Base-by-base conservation (phyloP, 176 grass and related monocot species). In the Poa annua region DNA sequence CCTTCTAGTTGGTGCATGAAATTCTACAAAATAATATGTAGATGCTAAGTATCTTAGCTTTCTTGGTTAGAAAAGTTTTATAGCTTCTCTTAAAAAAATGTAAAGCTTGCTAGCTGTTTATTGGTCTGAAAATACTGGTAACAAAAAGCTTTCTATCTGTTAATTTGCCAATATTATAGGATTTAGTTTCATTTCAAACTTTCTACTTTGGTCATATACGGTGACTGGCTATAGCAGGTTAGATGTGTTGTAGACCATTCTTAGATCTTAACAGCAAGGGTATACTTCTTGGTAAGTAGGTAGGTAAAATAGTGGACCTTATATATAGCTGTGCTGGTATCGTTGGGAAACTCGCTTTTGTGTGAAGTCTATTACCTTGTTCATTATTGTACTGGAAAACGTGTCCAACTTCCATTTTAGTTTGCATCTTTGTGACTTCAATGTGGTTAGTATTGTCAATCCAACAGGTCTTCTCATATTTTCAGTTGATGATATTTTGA, bases 141-240 rank as follows among this genome's bases (percentile, higher is more conserved):
- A 25, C 1, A 2, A 47, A 71, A 71, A 25, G 2, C 39, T 71
- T 21, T 6, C 68, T 71, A 71, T 4, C 39, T 45, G 20, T 71
- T 71, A 41, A n/a, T 39, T 45, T 71, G 21, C 39, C n/a, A 8
- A 47, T 47, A 7, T 71, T 71, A 13, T n/a, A 71, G 68, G 11
- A 71, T 15, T 25, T 14, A 25, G 24, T 45, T 71, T 71, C 41
- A 47, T 24, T 44, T 7, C 6, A 71, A 7, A 47, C 11, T 47
- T 71, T 45, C 41, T 47, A 71, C 39, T 47, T 71, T 71, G n/a
- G 38, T 14, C 41, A 47, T 71, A 71, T 44, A 25, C 21, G n/a
- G 17, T 68, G 8, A 39, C 19, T 71, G n/a, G n/a, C 39, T 25
- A 25, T 71, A 71, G 11, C 19, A 11, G 35, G 2, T 45, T 71